These are phyloP conservation scores for Spergularia bocconei DNA, from an alignment of 148 eudicot species.

Conservation along the genomic window DNA sequence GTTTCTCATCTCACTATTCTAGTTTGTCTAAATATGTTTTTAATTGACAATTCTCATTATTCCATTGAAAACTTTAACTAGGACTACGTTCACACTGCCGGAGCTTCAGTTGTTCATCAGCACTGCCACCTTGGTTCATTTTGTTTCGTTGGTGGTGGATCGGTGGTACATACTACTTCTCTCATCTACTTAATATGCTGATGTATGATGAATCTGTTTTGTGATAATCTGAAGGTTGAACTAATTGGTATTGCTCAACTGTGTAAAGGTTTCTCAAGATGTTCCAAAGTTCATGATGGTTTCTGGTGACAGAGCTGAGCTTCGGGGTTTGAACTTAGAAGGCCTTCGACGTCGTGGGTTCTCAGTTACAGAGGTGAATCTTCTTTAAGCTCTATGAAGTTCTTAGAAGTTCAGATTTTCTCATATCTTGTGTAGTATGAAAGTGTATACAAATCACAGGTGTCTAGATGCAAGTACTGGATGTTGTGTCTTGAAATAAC, in stretches of 20 bases:
- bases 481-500: no score
- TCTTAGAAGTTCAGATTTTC: neutral
- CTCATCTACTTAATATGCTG: neutral
- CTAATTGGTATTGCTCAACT: neutral
- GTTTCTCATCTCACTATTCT: constrained; percentile 5
- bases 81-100: constrained; percentile 89
- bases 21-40: neutral
- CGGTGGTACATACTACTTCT: constrained; percentile 58
- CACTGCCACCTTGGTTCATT: constrained; percentile 81
- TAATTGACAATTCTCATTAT: neutral
- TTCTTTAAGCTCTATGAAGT: constrained; percentile 7
- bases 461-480: no score
- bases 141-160: constrained; percentile 94
- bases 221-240: neutral
- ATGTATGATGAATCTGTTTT: neutral
- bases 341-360: constrained; percentile 82
- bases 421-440: neutral
- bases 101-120: constrained; percentile 84
- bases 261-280: constrained; percentile 79
- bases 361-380: constrained; percentile 65
- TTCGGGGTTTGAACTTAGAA: constrained; percentile 89
- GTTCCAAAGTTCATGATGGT: constrained; percentile 88
- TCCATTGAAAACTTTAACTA: constrained; percentile 25
- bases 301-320: constrained; percentile 91
- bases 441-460: no score